These are phyloP conservation scores for Scalesia atractyloides DNA, from an alignment of 129 eudicot species.

Conservation along the genomic window DNA sequence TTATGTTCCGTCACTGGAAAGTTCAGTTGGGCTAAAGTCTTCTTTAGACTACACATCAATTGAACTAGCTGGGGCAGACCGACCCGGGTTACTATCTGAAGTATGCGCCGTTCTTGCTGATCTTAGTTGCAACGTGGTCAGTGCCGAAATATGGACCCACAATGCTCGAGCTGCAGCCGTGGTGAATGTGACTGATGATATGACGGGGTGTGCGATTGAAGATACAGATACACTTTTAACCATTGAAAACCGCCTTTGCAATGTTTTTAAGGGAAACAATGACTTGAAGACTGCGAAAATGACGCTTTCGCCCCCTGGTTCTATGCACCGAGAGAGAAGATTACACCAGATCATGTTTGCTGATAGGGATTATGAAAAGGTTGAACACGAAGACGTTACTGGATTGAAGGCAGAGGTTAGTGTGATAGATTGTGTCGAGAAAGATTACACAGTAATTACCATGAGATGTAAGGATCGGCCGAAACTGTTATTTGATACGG, in stretches of 20 bases:
- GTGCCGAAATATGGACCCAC: conserved; percentile 91
- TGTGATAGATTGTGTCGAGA: conserved; percentile 62
- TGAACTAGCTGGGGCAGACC: conserved; percentile 74
- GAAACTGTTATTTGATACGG: conserved; percentile 71
- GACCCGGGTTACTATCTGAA: conserved; percentile 84
- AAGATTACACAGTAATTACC: conserved; percentile 71
- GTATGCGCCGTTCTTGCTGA: conserved; percentile 77
- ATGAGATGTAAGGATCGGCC: conserved; percentile 83
- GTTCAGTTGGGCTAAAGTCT: conserved; percentile 71
- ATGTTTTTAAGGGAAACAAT: conserved; percentile 66
- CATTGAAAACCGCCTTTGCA: conserved; percentile 57
- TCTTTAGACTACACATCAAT: conserved; percentile 71
- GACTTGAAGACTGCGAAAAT: conserved; percentile 61
- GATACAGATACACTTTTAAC: conserved; percentile 60
- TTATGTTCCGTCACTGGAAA: conserved; percentile 51
- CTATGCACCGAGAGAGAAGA: conserved; percentile 74
- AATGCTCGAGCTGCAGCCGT: conserved; percentile 86
- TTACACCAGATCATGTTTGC: conserved; percentile 87
- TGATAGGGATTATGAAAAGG: conserved; percentile 65
- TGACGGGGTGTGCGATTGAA: conserved; percentile 54
- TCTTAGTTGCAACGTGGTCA: conserved; percentile 73
- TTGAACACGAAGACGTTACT: conserved; percentile 31
- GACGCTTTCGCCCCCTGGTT: conserved; percentile 67
- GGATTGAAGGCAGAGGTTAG: conserved; percentile 47
- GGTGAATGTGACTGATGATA: conserved; percentile 64